Evolutionary conservation across 768 basidiomycete genomes (phyloP).

Genomic region (Baorangia bicolor): DNA sequence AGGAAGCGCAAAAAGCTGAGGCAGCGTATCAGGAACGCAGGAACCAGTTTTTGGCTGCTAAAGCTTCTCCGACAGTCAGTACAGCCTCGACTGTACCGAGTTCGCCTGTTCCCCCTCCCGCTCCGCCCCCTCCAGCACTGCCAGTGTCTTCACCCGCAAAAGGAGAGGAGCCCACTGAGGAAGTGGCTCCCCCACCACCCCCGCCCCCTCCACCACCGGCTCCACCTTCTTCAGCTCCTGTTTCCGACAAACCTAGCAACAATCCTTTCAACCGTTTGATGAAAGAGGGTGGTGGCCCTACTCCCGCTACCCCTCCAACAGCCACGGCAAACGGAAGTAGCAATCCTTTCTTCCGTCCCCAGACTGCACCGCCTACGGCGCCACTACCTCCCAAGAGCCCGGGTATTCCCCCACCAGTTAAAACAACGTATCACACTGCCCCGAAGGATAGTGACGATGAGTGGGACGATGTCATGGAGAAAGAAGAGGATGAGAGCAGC

Average conservation of each 20-base stretch:
- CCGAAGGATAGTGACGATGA: slow-evolving; percentile 65
- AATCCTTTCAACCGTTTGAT: slow-evolving; percentile 81
- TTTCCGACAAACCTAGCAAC: slow-evolving; percentile 52
- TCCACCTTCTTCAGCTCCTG: slow-evolving; percentile 29
- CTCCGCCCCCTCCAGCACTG: slow-evolving; percentile 38
- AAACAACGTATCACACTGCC: slow-evolving; percentile 61
- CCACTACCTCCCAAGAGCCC: slow-evolving; percentile 39
- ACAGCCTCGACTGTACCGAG: slow-evolving; percentile 20
- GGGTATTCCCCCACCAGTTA: slow-evolving; percentile 45
- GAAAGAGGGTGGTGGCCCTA: slow-evolving; percentile 42
- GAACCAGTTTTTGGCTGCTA: slow-evolving; percentile 39
- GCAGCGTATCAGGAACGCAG: slow-evolving; percentile 38
- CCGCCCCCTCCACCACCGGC: slow-evolving; percentile 32
- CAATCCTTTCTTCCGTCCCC: slow-evolving; percentile 74
- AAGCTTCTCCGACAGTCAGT: slow-evolving; percentile 31
- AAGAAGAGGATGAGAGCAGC: slow-evolving; percentile 65
- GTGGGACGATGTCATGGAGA: slow-evolving; percentile 84
- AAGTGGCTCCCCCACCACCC: slow-evolving; percentile 33
- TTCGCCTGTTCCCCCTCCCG: slow-evolving; percentile 40
- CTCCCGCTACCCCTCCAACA: slow-evolving; percentile 21
- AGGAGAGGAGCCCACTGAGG: slow-evolving; percentile 13
- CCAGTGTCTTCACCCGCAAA: slow-evolving; percentile 24
- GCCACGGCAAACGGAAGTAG: slow-evolving; percentile 45
- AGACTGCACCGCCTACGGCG: slow-evolving; percentile 40
- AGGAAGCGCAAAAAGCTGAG: slow-evolving; percentile 50